phyloP scores from a whole-genome alignment of 2,329 filamentous ascomycete genomes.

The Annulohypoxylon truncatum region DNA sequence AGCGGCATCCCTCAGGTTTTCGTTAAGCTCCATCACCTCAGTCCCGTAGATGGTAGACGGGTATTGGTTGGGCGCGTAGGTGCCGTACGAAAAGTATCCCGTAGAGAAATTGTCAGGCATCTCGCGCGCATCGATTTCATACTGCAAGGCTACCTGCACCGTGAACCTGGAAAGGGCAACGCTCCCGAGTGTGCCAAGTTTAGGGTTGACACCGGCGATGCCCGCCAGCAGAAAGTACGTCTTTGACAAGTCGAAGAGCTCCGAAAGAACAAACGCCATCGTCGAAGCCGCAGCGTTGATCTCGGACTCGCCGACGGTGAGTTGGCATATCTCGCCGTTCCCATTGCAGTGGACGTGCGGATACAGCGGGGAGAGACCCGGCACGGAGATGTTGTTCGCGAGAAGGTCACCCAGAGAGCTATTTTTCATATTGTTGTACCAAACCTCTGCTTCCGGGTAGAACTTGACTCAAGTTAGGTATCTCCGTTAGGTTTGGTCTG shows the following conservation, averaged over 20 bases:
- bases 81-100: constrained; percentile 76
- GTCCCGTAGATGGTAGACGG: constrained; percentile 72
- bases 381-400: constrained; percentile 66
- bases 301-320: constrained; percentile 75
- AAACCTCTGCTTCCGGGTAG: constrained; percentile 69
- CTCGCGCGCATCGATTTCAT: constrained; percentile 78
- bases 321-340: constrained; percentile 72
- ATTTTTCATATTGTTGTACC: constrained; percentile 64
- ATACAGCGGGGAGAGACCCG: constrained; percentile 73
- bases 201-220: constrained; percentile 80
- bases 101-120: constrained; percentile 73
- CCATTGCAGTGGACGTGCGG: constrained; percentile 73
- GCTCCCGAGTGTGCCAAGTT: constrained; percentile 71
- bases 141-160: constrained; percentile 79
- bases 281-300: constrained; percentile 80
- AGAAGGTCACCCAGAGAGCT: constrained; percentile 65
- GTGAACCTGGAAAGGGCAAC: constrained; percentile 77
- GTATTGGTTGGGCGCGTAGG: constrained; percentile 64
- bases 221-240: constrained; percentile 80
- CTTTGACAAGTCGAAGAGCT: constrained; percentile 69
- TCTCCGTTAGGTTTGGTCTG: neutral
- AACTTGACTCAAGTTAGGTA: constrained; percentile 67
- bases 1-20: constrained; percentile 64
- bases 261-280: constrained; percentile 70
- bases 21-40: constrained; percentile 76